Evolutionary conservation across 2,329 filamentous ascomycete species (phyloP), one percentile per base, ranked within the genome.

Genomic region (Aspergillus proliferans): DNA sequence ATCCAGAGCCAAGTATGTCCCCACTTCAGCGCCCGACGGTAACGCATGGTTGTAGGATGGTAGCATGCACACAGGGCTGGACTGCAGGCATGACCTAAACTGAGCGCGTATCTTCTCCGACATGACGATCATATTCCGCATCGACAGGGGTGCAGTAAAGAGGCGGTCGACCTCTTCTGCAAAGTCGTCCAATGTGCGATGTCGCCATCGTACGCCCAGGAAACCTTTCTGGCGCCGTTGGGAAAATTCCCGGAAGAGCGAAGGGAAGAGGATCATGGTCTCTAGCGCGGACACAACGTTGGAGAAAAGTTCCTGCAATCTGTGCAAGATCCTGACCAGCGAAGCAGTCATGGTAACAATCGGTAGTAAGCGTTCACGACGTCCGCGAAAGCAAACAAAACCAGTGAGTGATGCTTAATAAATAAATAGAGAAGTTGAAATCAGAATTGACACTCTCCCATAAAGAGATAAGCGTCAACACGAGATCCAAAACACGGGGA

Each of bases 41-140:
- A 85, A 69, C 15, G 77, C 77, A 60, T 83, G 75, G 61, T 79
- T 82, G 67, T 82, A 84, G 4, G 82, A 85, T 2, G 82, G 82
- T 47, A 85, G 70, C 82, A 85, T 85, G 66, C 78, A 82, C 50
- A 79, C 76, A 21, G 79, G 74, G 62, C 77, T 82, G 39, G 72
- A 69, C 56, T 78, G 73, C 26, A 84, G 68, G 55, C 77, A 78
- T 45, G 76, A 70, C 46, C 70, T 68, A 57, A 83, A 82, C 56
- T 84, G 79, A 21, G 69, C 66, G 24, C 69, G 69, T 36, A 75
- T 70, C 54, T 68, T 65, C 40, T 68, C 63, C 3, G 73, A 74
- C 71, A 76, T 75, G 46, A 59, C 57, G 41, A 69, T 46, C 70
- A 75, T 69, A 41, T 66, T 67, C 39, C 52, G 54, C 21, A 62